Percentiles rank a stretch among this genome's conserved stretches.
phyloP scores from a whole-genome alignment of 495 filamentous ascomycete genomes.

The Penicillium antarcticum region DNA sequence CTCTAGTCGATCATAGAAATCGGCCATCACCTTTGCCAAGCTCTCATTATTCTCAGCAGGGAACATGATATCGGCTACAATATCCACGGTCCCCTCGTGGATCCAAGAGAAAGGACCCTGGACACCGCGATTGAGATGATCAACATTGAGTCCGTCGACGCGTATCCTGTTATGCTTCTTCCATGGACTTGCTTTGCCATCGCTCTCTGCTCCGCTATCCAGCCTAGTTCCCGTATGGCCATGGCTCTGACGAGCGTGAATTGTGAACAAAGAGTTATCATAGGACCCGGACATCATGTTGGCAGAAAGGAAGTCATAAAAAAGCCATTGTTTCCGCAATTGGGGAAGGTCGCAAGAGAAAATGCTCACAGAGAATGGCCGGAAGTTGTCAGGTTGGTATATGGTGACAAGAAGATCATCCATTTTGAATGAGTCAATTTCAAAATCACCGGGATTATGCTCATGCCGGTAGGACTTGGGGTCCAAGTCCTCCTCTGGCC shows the following conservation, averaged over 20 bases:
- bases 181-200: constrained; percentile 59
- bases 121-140: constrained; percentile 91
- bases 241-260: constrained; percentile 90
- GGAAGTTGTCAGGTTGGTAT: constrained; percentile 84
- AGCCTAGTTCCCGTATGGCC: constrained; percentile 56
- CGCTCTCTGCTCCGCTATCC: constrained; percentile 49
- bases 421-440: constrained; percentile 93
- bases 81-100: constrained; percentile 91
- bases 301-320: constrained; percentile 94
- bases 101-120: constrained; percentile 98
- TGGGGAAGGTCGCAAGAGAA: constrained; percentile 93
- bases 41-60: constrained; percentile 82
- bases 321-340: constrained; percentile 91
- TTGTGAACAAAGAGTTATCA: constrained; percentile 94
- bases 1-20: constrained; percentile 92
- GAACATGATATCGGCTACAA: constrained; percentile 92
- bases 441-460: constrained; percentile 90
- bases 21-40: constrained; percentile 85
- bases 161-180: constrained; percentile 89
- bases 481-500: constrained; percentile 67
- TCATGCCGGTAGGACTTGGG: constrained; percentile 84
- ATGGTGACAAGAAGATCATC: constrained; percentile 90
- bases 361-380: constrained; percentile 91
- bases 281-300: constrained; percentile 95
- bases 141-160: constrained; percentile 91